These are phyloP conservation scores for Sugiyamaella boreocaroliniensis DNA, from an alignment of 805 yeast genomes.

Conservation along the genomic window DNA sequence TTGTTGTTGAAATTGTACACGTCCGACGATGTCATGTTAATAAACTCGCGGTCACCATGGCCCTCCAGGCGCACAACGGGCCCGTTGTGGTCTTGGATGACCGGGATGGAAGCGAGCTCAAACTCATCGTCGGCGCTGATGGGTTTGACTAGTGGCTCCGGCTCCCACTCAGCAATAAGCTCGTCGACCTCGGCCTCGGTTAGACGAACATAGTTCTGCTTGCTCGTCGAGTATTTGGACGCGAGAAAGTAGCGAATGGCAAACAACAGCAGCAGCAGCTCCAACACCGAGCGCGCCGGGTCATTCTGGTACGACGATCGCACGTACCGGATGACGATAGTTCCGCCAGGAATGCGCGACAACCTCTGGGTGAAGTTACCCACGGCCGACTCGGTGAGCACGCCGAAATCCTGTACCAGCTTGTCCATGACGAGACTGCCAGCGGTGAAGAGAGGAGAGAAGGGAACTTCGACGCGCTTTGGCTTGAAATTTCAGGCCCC, in stretches of 20 bases:
- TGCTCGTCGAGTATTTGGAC: constrained; percentile 68
- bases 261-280: constrained; percentile 65
- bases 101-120: constrained; percentile 60
- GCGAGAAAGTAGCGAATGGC: constrained; percentile 80
- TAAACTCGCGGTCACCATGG: constrained; percentile 34
- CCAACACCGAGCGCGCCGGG: constrained; percentile 83
- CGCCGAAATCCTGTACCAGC: constrained; percentile 17
- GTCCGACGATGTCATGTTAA: constrained; percentile 68
- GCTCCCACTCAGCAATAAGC: constrained; percentile 84
- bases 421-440: constrained; percentile 15
- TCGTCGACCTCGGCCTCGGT: constrained; percentile 62
- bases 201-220: constrained; percentile 56
- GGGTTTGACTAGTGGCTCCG: constrained; percentile 68
- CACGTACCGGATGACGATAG: constrained; percentile 51
- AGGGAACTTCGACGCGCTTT: no score
- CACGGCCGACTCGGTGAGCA: constrained; percentile 15
- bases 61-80: constrained; percentile 29
- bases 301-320: constrained; percentile 85
- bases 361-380: constrained; percentile 6
- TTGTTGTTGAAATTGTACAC: constrained; percentile 55
- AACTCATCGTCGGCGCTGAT: constrained; percentile 48
- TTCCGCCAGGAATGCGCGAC: constrained; percentile 34
- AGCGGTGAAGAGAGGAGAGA: not conserved
- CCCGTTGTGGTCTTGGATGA: constrained; percentile 50
- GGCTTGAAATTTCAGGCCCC: no score